Evolutionary conservation across 176 grass and related monocot species (phyloP).

Genomic region (Musa itinerans): DNA sequence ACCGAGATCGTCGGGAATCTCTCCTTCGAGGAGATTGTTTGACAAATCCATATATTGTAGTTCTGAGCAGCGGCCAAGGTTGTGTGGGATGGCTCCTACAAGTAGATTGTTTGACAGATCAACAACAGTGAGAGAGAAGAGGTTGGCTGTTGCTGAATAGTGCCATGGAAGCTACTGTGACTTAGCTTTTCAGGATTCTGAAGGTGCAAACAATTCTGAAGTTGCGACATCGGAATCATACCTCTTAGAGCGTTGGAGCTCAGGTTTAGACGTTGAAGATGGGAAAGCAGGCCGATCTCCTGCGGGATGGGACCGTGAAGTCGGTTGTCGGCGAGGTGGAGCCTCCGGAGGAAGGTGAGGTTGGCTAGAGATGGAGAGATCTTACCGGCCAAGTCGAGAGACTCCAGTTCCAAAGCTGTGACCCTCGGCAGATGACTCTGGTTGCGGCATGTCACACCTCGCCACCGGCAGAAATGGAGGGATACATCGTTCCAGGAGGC

Average conservation of each 20-base stretch:
- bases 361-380: conserved; percentile 28
- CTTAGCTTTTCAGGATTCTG: conserved; percentile 12
- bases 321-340: conserved; percentile 37
- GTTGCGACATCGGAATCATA: conserved; percentile 31
- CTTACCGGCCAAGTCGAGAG: conserved; percentile 16
- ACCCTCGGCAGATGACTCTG: neutral
- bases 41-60: conserved; percentile 27
- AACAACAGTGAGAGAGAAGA: conserved; percentile 9
- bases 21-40: conserved; percentile 19
- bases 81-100: conserved; percentile 23
- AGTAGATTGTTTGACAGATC: conserved; percentile 27
- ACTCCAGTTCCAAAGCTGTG: conserved; percentile 22
- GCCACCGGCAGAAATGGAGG: conserved; percentile 26
- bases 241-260: conserved; percentile 46
- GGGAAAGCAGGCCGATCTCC: conserved; percentile 22
- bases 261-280: conserved; percentile 40
- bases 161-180: conserved; percentile 21
- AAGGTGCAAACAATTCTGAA: conserved; percentile 14
- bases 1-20: neutral
- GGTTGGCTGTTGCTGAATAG: conserved; percentile 11
- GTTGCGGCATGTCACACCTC: conserved; percentile 25
- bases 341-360: conserved; percentile 21
- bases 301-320: conserved; percentile 31
- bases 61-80: conserved; percentile 13
- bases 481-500: conserved; percentile 32